These are phyloP conservation scores for Talaromyces ruber DNA, from an alignment of 495 filamentous ascomycete genomes.

Conservation along the genomic window DNA sequence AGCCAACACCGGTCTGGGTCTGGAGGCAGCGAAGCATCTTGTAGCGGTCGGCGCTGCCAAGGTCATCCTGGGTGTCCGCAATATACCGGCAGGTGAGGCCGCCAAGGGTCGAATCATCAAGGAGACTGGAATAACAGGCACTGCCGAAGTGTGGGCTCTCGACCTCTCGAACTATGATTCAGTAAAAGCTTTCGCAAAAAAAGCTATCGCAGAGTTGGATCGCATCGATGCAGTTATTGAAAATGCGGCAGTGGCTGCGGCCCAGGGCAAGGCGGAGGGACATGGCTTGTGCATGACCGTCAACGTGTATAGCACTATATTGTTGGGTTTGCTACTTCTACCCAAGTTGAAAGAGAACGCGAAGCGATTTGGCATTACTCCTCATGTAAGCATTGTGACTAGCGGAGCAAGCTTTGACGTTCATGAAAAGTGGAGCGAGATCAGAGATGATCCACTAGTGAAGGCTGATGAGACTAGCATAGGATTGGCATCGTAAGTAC, in stretches of 20 bases:
- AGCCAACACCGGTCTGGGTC: conserved; percentile 44
- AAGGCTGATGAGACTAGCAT: conserved; percentile 8
- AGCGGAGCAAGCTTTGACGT: conserved; percentile 12
- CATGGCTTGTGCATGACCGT: conserved; percentile 6
- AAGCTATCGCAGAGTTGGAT: conserved; percentile 8
- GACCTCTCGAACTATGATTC: conserved; percentile 14
- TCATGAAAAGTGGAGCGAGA: conserved; percentile 14
- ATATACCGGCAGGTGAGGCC: conserved; percentile 31
- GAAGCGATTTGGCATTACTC: conserved; percentile 5
- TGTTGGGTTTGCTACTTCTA: conserved; percentile 8
- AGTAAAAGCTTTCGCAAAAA: conserved; percentile 15
- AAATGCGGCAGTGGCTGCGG: conserved; percentile 10
- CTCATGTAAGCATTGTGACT: conserved; percentile 9
- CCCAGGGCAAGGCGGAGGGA: conserved; percentile 3
- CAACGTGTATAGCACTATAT: conserved; percentile 11
- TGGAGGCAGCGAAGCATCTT: conserved; percentile 39
- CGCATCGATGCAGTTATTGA: conserved; percentile 12
- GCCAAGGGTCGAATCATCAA: conserved; percentile 26
- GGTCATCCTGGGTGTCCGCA: conserved; percentile 49
- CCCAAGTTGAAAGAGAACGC: conserved; percentile 11
- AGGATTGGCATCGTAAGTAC: neutral
- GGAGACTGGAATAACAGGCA: conserved; percentile 21
- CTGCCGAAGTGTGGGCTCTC: conserved; percentile 45
- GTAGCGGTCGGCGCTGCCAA: conserved; percentile 32
- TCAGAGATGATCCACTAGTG: conserved; percentile 15